Evolutionary conservation across 139 green algal species (phyloP).

Genomic region (Tetradesmus lagerheimii): DNA sequence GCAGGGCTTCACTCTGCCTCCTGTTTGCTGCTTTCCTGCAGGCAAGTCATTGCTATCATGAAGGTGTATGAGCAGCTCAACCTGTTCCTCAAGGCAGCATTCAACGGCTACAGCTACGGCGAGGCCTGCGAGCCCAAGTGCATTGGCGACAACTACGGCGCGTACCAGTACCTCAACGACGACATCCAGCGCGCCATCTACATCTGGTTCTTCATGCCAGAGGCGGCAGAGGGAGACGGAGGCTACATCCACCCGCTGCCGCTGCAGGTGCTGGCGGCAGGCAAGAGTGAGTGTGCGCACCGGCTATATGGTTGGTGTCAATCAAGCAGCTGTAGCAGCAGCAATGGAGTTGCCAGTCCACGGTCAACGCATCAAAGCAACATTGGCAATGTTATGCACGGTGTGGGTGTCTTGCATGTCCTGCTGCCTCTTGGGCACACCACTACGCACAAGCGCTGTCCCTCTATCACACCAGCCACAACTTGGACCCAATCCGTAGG

Average conservation of each 20-base stretch:
- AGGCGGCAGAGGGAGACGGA: slow-evolving; percentile 7
- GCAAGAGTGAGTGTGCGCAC: background rate
- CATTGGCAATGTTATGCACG: no score
- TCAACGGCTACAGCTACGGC: slow-evolving; percentile 42
- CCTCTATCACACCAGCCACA: no score
- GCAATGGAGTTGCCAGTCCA: no score
- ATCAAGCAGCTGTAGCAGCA: no score
- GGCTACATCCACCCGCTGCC: slow-evolving; percentile 44
- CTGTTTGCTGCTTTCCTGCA: background rate
- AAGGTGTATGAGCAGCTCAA: slow-evolving; percentile 22
- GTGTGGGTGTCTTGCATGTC: no score
- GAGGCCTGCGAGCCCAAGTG: slow-evolving; percentile 43
- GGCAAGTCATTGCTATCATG: slow-evolving; percentile 28
- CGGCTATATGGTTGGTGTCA: no score
- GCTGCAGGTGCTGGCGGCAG: slow-evolving; percentile 33
- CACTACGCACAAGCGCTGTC: no score
- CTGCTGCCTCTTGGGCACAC: no score
- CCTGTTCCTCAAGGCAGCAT: slow-evolving; percentile 42
- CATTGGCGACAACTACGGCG: slow-evolving; percentile 44
- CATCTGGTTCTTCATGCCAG: slow-evolving; percentile 46
- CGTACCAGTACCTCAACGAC: slow-evolving; percentile 28
- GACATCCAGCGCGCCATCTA: slow-evolving; percentile 33
- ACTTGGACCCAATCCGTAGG: no score
- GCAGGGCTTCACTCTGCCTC: no score
- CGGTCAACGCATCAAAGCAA: no score